Percentiles rank a stretch among this genome's conserved stretches.
Evolutionary conservation across 1,284 basidiomycete genomes (phyloP).

Genomic region (Golubevia sp.): DNA sequence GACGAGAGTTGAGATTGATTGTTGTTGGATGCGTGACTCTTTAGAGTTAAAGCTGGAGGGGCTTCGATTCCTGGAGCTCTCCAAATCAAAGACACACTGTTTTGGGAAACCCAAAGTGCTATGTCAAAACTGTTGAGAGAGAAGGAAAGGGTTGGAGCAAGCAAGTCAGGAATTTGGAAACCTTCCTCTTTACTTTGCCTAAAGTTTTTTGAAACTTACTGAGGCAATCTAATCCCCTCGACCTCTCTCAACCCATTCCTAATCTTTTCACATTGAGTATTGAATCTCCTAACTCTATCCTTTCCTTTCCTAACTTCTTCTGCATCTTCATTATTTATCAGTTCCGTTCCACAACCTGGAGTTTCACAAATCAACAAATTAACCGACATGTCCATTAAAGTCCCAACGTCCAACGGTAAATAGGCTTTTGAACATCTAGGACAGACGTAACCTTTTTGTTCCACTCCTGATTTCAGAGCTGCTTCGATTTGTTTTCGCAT

Average conservation of each 20-base stretch:
- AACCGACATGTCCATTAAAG: conserved; percentile 74
- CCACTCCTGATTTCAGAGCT: conserved; percentile 69
- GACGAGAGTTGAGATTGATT: background rate
- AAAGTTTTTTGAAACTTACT: conserved; percentile 65
- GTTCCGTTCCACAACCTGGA: conserved; percentile 68
- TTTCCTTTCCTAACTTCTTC: conserved; percentile 81
- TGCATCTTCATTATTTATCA: conserved; percentile 88
- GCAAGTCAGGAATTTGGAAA: too few species aligned
- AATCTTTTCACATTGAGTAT: conserved; percentile 84
- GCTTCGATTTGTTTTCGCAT: conserved; percentile 89
- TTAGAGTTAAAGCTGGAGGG: too few species aligned
- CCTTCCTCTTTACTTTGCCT: background rate
- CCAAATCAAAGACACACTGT: conserved; percentile 41
- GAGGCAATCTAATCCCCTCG: conserved; percentile 82
- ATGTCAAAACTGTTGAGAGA: conserved; percentile 74
- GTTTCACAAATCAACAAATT: conserved; percentile 54
- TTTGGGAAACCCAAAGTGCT: conserved; percentile 57
- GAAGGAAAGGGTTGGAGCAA: too few species aligned
- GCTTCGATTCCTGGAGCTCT: conserved; percentile 62
- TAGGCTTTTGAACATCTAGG: conserved; percentile 84
- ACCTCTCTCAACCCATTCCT: conserved; percentile 83
- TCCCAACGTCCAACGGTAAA: conserved; percentile 82
- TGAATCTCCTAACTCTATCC: conserved; percentile 94
- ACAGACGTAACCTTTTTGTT: conserved; percentile 94
- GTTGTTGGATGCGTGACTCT: too few species aligned